Evolutionary conservation across 495 filamentous ascomycete genomes (phyloP).

Genomic region (Penicillium argentinense): DNA sequence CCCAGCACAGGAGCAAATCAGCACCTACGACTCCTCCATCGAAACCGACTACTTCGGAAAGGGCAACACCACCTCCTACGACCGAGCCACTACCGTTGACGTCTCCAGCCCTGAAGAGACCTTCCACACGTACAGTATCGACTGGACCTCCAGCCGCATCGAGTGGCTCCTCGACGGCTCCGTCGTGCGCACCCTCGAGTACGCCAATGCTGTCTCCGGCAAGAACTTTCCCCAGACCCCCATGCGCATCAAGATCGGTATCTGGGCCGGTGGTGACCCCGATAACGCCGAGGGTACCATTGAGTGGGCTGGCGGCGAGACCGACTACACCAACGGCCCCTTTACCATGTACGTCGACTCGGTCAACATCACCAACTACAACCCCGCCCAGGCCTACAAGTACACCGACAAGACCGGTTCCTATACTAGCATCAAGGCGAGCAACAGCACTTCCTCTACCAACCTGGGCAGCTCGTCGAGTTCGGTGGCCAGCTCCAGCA

Average conservation of each 20-base stretch:
- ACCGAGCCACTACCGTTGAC: constrained; percentile 62
- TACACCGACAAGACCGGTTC: constrained; percentile 64
- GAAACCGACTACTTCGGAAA: constrained; percentile 96
- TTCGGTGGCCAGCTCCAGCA: not conserved
- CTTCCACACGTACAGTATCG: constrained; percentile 82
- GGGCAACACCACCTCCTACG: constrained; percentile 74
- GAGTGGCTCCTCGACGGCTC: constrained; percentile 79
- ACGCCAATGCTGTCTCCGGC: constrained; percentile 58
- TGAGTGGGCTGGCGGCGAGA: constrained; percentile 79
- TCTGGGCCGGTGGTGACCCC: constrained; percentile 84
- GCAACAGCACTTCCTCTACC: constrained; percentile 18
- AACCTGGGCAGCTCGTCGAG: not conserved
- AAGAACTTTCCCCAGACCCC: constrained; percentile 89
- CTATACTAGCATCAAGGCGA: constrained; percentile 69
- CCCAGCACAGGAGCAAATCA: constrained; percentile 47
- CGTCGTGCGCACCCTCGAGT: constrained; percentile 68
- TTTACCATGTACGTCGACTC: constrained; percentile 76
- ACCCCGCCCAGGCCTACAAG: constrained; percentile 59
- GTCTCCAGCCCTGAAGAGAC: constrained; percentile 63
- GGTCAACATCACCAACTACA: constrained; percentile 42
- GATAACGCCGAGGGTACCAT: constrained; percentile 59
- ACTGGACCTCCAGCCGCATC: constrained; percentile 76
- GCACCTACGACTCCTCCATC: constrained; percentile 61
- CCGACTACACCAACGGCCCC: constrained; percentile 70
- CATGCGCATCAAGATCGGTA: constrained; percentile 80